Base-by-base conservation (phyloP, 202 grass and related monocot genomes). In the Brachypodium distachyon region DNA sequence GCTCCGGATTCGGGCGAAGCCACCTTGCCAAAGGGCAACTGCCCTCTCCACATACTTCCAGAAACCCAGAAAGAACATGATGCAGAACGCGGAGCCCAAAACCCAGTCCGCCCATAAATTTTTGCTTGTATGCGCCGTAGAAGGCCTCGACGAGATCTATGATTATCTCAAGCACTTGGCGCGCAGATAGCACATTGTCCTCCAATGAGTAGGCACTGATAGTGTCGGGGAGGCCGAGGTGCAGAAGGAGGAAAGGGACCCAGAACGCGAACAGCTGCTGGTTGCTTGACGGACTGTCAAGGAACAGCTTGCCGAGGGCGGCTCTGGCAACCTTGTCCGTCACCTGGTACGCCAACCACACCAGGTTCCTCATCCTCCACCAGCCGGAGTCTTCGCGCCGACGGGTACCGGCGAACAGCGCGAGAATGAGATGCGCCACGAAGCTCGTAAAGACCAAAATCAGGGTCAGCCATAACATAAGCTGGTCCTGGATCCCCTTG, bases 391-490 rank as follows among this genome's bases (percentile, higher is more conserved):
- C 5, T 1, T 27, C 2, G 3, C 69, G 60, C 77, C 74, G 67
- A 7, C 83, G 56, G 25, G 42, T 18, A 58, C 12, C 13, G 10
- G 67, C 64, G 0, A 58, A 38, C 18, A 62, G 28, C 54, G 77
- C 48, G 50, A 87, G 72, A 27, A 66, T 5, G 19, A 87, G 19
- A 27, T 87, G 85, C 41, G 77, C 31, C 9, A 14, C 42, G 1
- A 87, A 61, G 79, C 85, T 87, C 13, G 7, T 16, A 29, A 78
- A 4, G 4, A 87, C 44, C 14, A 72, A 1, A 7, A 27, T n/a
- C 10, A 72, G 85, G 56, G 81, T 51, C 19, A 77, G 42, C 63
- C 71, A 82, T 0, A 55, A 40, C 1, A 3, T 36, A 36, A 36
- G n/a, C n/a, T n/a, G 7, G 19, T 50, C 16, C 47, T 50, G 6